phyloP scores from a whole-genome alignment of 1,284 basidiomycete genomes.

The Pisolithus thermaeus region DNA sequence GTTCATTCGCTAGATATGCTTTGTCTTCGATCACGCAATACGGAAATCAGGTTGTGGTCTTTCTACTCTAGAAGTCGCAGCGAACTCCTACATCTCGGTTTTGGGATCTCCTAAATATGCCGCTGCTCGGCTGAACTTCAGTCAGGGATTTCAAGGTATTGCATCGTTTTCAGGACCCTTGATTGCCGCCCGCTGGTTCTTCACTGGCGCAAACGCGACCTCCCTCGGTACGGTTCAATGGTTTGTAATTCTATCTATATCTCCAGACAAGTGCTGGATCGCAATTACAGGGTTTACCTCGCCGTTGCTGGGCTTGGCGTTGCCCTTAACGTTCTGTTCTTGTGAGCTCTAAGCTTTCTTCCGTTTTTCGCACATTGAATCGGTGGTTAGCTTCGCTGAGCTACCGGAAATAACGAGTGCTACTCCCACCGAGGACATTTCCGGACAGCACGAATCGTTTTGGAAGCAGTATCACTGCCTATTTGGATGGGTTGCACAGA shows the following conservation, averaged over 20 bases:
- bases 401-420: slow-evolving; percentile 76
- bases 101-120: slow-evolving; percentile 66
- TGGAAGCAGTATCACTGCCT: slow-evolving; percentile 68
- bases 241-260: slow-evolving; percentile 22
- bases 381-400: slow-evolving; percentile 48
- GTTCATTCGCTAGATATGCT: slow-evolving; percentile 4
- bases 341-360: slow-evolving; percentile 33
- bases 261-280: slow-evolving; percentile 3
- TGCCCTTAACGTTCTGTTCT: slow-evolving; percentile 63
- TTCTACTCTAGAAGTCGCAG: slow-evolving; percentile 63
- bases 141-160: slow-evolving; percentile 78
- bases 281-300: slow-evolving; percentile 59
- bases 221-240: slow-evolving; percentile 71
- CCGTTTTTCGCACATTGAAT: neutral
- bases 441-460: slow-evolving; percentile 51
- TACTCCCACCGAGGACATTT: slow-evolving; percentile 48
- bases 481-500: slow-evolving; percentile 71
- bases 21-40: neutral
- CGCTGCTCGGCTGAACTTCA: slow-evolving; percentile 75
- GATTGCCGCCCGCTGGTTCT: slow-evolving; percentile 75
- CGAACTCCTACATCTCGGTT: slow-evolving; percentile 76
- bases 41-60: slow-evolving; percentile 60
- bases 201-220: slow-evolving; percentile 55
- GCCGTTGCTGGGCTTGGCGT: slow-evolving; percentile 66
- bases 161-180: slow-evolving; percentile 76